Base-by-base conservation (phyloP, 2,329 filamentous ascomycete genomes). In the Fusarium verticillioides region DNA sequence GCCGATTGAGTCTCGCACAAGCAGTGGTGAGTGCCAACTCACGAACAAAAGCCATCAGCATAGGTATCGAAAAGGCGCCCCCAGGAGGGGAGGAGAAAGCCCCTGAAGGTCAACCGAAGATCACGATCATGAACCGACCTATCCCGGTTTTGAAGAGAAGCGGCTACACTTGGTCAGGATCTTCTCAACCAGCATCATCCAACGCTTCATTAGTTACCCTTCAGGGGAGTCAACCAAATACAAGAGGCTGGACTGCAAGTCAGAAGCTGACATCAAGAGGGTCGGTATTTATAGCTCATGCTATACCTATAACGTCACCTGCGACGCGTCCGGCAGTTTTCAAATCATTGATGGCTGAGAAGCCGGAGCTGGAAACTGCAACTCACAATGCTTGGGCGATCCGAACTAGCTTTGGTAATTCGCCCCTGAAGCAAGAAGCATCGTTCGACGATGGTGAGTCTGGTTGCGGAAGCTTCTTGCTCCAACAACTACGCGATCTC, bases 11-110 rank as follows among this genome's bases (percentile, higher is more conserved):
- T 78, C 84, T 97, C 26, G 93, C 92, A 0, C 94, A 97, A 81
- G 94, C 93, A 1, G 91, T 96, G 3, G 93, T 97, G 21, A 95
- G 93, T 79, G 90, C 91, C 34, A 96, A 96, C 78, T 94, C 93
- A 68, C 89, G 91, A 72, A 90, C 89, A 40, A 95, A 95, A 82
- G 94, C 94, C 15, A 87, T 91, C 34, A 92, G 88, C 70, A 83
- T 97, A 36, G 94, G 94, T 0, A 84, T 97, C 26, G 90, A 93
- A 70, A 89, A 86, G 57, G 89, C 89, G 0, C 85, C 87, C 12
- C 87, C 87, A 42, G 92, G 90, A 0, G 92, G 93, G 50, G 89
- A 93, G 43, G 89, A 93, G 77, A 91, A 90, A 1, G 93, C 92
- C 86, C 92, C 92, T 0, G 87, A 92, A 65, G 94, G 94, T 0